Base-by-base conservation (phyloP, 2,329 filamentous ascomycete genomes). In the Ceratocystis colombiana region DNA sequence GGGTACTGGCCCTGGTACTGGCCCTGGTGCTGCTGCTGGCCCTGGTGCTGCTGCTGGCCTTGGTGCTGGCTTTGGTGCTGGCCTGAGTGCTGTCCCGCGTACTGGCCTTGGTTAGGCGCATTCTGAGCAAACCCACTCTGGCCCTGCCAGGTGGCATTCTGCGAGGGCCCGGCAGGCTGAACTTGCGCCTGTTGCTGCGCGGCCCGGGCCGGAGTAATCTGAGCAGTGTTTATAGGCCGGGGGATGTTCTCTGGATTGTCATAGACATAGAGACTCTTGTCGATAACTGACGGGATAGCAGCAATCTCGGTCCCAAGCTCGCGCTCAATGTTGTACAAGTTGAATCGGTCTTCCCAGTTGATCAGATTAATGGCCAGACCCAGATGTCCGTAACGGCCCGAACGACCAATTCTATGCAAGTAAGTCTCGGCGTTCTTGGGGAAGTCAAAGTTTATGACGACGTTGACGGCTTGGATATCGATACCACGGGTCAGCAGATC, bases 381-480 rank as follows among this genome's bases (percentile, higher is more conserved):
- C 73, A 97, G 83, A 78, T 99, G 94, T 70, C 94, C 94, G 75
- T 96, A 99, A 70, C 94, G 90, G 71, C 94, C 94, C 64, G 94
- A 99, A 74, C 94, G 90, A 80, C 94, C 94, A 74, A 99, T 99
- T 71, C 94, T 90, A 78, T 99, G 94, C 67, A 99, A 86, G 74
- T 99, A 99, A 0, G 94, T 99, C 78, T 99, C 94, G 17, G 94
- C 95, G 73, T 99, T 99, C 80, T 99, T 99, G 65, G 94, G 94
- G 76, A 99, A 99, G 74, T 99, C 94, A 73, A 99, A 99, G 80
- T 99, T 99, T 84, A 99, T 99, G 74, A 99, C 94, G 66, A 99
- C 94, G 72, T 99, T 99, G 73, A 99, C 94, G 65, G 94, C 94
- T 77, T 99, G 94, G 70, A 99, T 99, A 78, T 99, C 94, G 73